phyloP scores from a whole-genome alignment of 208 protist genomes.

The Acanthamoeba lenticulata region DNA sequence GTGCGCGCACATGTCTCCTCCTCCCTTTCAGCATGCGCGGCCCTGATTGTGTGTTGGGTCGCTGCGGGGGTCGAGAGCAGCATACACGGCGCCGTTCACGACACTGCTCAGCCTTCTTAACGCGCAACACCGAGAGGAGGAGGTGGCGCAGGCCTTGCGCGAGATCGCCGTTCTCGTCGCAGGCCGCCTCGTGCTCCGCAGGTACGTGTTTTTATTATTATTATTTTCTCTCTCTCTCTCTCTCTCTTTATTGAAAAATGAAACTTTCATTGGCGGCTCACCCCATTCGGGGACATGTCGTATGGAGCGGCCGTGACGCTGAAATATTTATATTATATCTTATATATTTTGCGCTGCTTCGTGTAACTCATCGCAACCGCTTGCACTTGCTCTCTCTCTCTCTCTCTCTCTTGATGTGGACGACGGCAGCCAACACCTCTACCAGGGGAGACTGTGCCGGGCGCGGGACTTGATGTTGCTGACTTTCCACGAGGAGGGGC shows the following conservation, averaged over 20 bases:
- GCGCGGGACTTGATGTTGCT: slow-evolving; percentile 55
- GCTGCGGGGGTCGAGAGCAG: background rate
- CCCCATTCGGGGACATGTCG: too few relatives aligned
- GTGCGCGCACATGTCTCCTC: background rate
- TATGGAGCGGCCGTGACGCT: too few relatives aligned
- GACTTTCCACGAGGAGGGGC: background rate
- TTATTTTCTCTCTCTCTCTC: background rate
- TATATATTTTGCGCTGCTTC: too few relatives aligned
- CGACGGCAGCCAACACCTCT: background rate
- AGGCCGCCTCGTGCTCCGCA: slow-evolving; percentile 10
- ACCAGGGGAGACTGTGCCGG: slow-evolving; percentile 2
- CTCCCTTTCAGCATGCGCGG: too few relatives aligned
- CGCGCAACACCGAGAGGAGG: background rate
- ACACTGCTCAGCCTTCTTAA: slow-evolving; percentile 7
- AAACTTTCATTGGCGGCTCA: too few relatives aligned
- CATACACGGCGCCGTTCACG: background rate
- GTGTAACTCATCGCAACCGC: too few relatives aligned
- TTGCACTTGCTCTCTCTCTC: background rate
- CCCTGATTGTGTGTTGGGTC: background rate
- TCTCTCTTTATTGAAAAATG: background rate
- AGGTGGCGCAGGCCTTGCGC: background rate
- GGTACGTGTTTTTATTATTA: too few relatives aligned
- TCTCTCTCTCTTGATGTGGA: background rate
- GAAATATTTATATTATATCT: too few relatives aligned
- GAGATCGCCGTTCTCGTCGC: slow-evolving; percentile 34